Percentiles rank a stretch among this genome's conserved stretches.
These are phyloP conservation scores for Komagataella pastoris DNA, from an alignment of 805 yeast genomes.

Conservation along the genomic window DNA sequence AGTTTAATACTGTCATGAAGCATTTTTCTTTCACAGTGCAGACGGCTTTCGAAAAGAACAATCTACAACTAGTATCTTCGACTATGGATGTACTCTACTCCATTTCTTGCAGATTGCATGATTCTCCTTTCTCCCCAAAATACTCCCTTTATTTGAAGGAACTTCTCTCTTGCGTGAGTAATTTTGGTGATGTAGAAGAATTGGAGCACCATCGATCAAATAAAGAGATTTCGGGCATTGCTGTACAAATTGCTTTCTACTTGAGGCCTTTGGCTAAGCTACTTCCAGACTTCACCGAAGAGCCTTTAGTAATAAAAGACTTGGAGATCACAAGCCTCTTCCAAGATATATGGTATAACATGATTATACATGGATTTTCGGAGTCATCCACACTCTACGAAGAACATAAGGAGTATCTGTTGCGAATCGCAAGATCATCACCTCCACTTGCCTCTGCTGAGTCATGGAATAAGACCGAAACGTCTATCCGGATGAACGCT, in stretches of 20 bases:
- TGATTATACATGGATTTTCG: constrained; percentile 85
- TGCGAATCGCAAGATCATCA: constrained; percentile 69
- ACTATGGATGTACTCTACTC: constrained; percentile 36
- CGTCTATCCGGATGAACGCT: constrained; percentile 84
- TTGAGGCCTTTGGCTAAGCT: constrained; percentile 66
- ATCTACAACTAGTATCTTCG: constrained; percentile 21
- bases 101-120: constrained; percentile 23
- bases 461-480: constrained; percentile 75
- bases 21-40: constrained; percentile 38
- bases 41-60: constrained; percentile 28
- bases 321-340: constrained; percentile 44
- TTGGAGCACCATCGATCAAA: constrained; percentile 70
- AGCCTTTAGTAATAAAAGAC: constrained; percentile 29
- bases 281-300: constrained; percentile 42
- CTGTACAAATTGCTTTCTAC: constrained; percentile 47
- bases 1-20: constrained; percentile 49
- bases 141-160: constrained; percentile 49
- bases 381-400: constrained; percentile 39
- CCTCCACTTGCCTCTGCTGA: constrained; percentile 80
- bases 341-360: constrained; percentile 87
- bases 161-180: constrained; percentile 49
- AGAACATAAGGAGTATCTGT: constrained; percentile 33
- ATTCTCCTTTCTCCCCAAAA: constrained; percentile 25
- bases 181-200: constrained; percentile 59
- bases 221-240: constrained; percentile 55